phyloP scores from a whole-genome alignment of 371 early-diverging fungal genomes.

The Zopfochytrium polystomum region DNA sequence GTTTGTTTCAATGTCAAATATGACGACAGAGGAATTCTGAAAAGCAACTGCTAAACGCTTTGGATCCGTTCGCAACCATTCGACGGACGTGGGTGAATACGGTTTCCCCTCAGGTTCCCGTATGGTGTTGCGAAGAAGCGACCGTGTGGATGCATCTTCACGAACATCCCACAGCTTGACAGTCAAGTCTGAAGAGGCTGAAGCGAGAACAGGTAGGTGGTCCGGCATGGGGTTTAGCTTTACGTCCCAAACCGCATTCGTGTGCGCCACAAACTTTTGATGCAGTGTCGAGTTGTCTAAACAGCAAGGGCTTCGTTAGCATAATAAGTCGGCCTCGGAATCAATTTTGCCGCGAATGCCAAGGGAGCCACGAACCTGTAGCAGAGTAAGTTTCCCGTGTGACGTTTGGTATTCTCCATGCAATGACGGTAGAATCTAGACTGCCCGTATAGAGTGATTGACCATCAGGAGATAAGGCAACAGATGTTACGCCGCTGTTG shows the following conservation, averaged over 20 bases:
- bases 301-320: conserved; percentile 36
- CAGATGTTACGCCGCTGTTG: conserved; percentile 61
- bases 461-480: conserved; percentile 59
- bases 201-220: conserved; percentile 49
- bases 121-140: conserved; percentile 13
- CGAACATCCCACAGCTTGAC: conserved; percentile 74
- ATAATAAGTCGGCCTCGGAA: too few relatives aligned
- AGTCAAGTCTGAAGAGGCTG: conserved; percentile 77
- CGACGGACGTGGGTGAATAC: conserved; percentile 63
- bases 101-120: not conserved
- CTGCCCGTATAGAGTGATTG: conserved; percentile 64
- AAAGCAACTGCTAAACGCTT: conserved; percentile 64
- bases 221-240: conserved; percentile 58
- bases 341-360: too few relatives aligned
- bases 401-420: too few relatives aligned
- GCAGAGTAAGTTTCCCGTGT: too few relatives aligned
- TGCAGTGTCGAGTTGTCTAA: conserved; percentile 50
- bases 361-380: too few relatives aligned
- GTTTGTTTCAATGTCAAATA: conserved; percentile 79
- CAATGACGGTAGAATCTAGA: conserved; percentile 70
- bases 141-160: conserved; percentile 22
- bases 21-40: conserved; percentile 59
- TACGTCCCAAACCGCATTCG: conserved; percentile 84
- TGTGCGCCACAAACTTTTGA: conserved; percentile 72
- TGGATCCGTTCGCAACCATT: conserved; percentile 61